Conservation (phyloP, 768 basidiomycete genomes). For the Naganishia randhawae region DNA sequence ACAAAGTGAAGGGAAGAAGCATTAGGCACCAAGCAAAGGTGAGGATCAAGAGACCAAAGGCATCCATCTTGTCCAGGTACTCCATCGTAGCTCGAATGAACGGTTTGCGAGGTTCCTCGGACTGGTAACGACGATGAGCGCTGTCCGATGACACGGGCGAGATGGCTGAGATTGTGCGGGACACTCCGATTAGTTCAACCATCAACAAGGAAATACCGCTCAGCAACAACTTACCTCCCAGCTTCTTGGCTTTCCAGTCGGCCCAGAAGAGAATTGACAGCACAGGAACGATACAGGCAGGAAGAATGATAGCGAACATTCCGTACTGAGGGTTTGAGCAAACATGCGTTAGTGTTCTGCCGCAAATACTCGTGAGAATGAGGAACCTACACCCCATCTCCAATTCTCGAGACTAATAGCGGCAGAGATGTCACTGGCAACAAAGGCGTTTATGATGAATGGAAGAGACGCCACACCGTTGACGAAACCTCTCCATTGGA, state of each 20-base stretch:
- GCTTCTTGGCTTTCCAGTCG: slow-evolving; percentile 37
- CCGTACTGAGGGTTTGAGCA: slow-evolving; percentile 30
- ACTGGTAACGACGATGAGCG: background rate
- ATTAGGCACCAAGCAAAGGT: slow-evolving; percentile 41
- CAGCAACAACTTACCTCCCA: slow-evolving; percentile 33
- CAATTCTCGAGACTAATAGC: slow-evolving; percentile 40
- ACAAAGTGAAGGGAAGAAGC: slow-evolving; percentile 43
- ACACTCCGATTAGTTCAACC: background rate
- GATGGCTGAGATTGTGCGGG: slow-evolving; percentile 8
- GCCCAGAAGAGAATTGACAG: slow-evolving; percentile 45
- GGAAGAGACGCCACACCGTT: slow-evolving; percentile 40
- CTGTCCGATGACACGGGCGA: slow-evolving; percentile 37
- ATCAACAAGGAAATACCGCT: background rate
- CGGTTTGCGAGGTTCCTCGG: slow-evolving; percentile 1
- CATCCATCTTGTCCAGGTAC: slow-evolving; percentile 35
- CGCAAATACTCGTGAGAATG: background rate
- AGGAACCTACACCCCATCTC: slow-evolving; percentile 47
- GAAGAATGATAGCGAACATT: slow-evolving; percentile 47
- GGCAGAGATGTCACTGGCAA: slow-evolving; percentile 42
- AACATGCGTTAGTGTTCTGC: background rate
- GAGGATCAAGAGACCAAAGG: slow-evolving; percentile 41
- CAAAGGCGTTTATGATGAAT: slow-evolving; percentile 43
- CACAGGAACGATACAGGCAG: slow-evolving; percentile 40
- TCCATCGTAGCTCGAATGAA: slow-evolving; percentile 11
- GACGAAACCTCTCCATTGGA: slow-evolving; percentile 48